Conservation (phyloP, 305 asterid genomes). For the Solanum hybrid region DNA sequence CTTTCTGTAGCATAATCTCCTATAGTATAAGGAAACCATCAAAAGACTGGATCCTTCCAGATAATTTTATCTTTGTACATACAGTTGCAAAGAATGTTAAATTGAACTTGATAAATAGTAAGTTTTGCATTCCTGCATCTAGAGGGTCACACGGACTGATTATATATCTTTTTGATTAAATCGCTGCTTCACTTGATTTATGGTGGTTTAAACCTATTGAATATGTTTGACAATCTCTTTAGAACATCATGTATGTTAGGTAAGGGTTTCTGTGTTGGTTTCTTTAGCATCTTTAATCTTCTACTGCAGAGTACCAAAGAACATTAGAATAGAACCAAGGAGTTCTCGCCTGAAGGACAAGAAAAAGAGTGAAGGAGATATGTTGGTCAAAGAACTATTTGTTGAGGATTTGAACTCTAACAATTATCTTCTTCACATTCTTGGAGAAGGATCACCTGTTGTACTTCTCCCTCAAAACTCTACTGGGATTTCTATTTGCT, state of each 20-base stretch:
- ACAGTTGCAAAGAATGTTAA: not conserved
- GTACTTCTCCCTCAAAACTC: conserved; percentile 69
- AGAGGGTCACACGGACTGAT: not conserved
- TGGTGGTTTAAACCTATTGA: not conserved
- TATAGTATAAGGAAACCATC: not conserved
- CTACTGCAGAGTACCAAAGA: conserved; percentile 53
- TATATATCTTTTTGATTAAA: not conserved
- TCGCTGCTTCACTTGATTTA: not conserved
- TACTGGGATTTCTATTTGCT: conserved; percentile 24
- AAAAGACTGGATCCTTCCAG: not conserved
- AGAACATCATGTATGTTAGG: not conserved
- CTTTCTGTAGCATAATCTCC: not conserved
- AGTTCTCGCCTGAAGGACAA: conserved; percentile 87
- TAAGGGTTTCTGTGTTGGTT: not conserved
- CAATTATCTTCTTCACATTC: conserved; percentile 53
- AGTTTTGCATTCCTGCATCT: not conserved
- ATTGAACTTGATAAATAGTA: not conserved
- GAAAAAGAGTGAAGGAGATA: conserved; percentile 85
- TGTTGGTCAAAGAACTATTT: conserved; percentile 73
- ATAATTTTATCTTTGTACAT: not conserved
- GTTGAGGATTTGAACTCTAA: conserved; percentile 70
- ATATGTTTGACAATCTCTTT: not conserved
- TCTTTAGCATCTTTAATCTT: conserved; percentile 18
- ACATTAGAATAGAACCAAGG: conserved; percentile 56
- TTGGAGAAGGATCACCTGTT: conserved; percentile 74